Evolutionary conservation across 2,329 filamentous ascomycete genomes (phyloP).

Genomic region (Bipolaris oryzae): DNA sequence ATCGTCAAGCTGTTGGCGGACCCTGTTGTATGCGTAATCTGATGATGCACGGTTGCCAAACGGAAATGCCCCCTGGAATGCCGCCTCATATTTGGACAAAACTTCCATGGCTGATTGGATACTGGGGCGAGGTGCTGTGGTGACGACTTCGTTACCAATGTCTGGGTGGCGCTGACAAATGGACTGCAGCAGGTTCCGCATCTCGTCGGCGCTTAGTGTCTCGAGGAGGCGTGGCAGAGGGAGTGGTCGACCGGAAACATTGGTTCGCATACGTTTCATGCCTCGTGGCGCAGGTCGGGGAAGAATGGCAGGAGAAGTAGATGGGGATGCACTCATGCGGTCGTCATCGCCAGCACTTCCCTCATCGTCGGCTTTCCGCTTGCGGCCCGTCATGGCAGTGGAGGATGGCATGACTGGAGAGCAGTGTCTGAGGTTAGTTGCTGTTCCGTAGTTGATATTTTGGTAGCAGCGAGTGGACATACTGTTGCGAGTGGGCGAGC

Average conservation of each 20-base stretch:
- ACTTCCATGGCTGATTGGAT: slow-evolving; percentile 81
- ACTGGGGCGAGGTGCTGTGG: slow-evolving; percentile 84
- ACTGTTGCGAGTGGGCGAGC: slow-evolving; percentile 66
- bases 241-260: slow-evolving; percentile 70
- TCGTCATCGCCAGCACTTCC: slow-evolving; percentile 66
- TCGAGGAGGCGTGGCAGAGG: slow-evolving; percentile 82
- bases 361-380: slow-evolving; percentile 87
- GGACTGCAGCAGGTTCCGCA: slow-evolving; percentile 84
- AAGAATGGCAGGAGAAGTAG: slow-evolving; percentile 77
- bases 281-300: slow-evolving; percentile 66
- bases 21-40: slow-evolving; percentile 94
- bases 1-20: slow-evolving; percentile 78
- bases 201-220: slow-evolving; percentile 83
- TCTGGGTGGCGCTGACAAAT: slow-evolving; percentile 90
- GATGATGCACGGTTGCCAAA: slow-evolving; percentile 82
- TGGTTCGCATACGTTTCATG: slow-evolving; percentile 67
- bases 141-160: slow-evolving; percentile 82
- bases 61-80: slow-evolving; percentile 79
- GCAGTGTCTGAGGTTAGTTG: slow-evolving; percentile 15
- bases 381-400: slow-evolving; percentile 60
- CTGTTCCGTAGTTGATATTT: slow-evolving; percentile 9
- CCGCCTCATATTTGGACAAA: slow-evolving; percentile 78
- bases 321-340: slow-evolving; percentile 90
- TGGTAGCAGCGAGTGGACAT: slow-evolving; percentile 40
- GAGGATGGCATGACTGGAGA: slow-evolving; percentile 45